A percentile compares a stretch with the other conserved stretches of the same genome.
Evolutionary conservation across 106 monocot genomes (phyloP).

Genomic region (Platanthera zijinensis): DNA sequence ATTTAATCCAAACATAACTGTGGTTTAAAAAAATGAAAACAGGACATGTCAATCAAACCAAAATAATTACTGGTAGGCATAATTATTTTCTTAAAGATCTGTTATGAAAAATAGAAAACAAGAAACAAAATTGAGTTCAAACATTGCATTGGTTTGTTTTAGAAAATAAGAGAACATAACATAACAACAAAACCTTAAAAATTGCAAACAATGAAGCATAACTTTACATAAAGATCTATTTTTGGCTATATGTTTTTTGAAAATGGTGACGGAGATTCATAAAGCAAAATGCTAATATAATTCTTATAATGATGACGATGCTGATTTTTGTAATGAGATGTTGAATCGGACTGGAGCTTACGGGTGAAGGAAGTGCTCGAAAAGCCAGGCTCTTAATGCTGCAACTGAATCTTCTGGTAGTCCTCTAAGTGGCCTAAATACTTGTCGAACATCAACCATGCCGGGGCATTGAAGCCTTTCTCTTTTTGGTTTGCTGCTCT

Average conservation of each 20-base stretch:
- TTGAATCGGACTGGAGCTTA: constrained; percentile 8
- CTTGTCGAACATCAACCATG: constrained; percentile 29
- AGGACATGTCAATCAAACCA: too few relatives aligned
- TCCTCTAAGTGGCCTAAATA: constrained; percentile 50
- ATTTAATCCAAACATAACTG: too few relatives aligned
- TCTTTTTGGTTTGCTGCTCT: constrained; percentile 1
- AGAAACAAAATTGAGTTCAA: too few relatives aligned
- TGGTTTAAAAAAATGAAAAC: too few relatives aligned
- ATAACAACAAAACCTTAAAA: not conserved
- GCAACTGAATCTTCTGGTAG: constrained; percentile 48
- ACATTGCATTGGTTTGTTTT: too few relatives aligned
- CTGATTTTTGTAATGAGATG: not conserved
- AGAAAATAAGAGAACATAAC: not conserved
- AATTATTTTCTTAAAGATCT: too few relatives aligned
- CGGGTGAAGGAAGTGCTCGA: constrained; percentile 71
- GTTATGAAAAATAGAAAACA: not conserved
- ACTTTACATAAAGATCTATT: too few relatives aligned
- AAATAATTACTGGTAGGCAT: too few relatives aligned
- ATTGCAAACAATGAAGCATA: not conserved
- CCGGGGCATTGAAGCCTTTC: constrained; percentile 20
- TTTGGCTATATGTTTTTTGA: too few relatives aligned
- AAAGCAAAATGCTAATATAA: too few relatives aligned
- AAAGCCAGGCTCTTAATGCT: constrained; percentile 55
- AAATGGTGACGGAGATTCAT: not conserved
- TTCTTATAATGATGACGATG: not conserved